Evolutionary conservation across 441 rosid genomes (phyloP), one percentile per base, ranked within the genome.

Genomic region (Jatropha multifida): DNA sequence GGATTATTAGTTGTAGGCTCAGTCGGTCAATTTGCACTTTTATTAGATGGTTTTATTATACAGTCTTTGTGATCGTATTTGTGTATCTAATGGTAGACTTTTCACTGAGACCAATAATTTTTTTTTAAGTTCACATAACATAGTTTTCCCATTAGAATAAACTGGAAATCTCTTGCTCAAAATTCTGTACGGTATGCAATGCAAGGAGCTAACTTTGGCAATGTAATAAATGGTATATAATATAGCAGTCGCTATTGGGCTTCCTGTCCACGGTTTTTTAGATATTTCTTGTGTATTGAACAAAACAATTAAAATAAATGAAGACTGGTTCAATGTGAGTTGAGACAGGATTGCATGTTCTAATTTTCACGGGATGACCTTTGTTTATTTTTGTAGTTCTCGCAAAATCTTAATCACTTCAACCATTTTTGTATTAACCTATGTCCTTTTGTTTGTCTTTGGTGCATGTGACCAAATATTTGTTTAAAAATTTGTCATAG

Each of bases 281-380:
- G 5, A 13, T 13, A 51, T 14, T 51, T 51, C 55, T 15, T 51
- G 18, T 52, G 5, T 52, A 52, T 6, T 14, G n/a, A 52, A 17
- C 5, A 15, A 15, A 52, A 17, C 1, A 11, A 46, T 14, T 13
- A 8, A 56, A 20, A 56, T 8, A 20, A 56, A 7, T 9, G 27
- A 58, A 20, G 17, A 55, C 5, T 4, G 10, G 7, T 20, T 6
- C 48, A 54, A 42, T 15, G 13, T 42, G 18, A 46, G 5, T 62
- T 41, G 65, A 52, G 48, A 18, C 74, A 51, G 48, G 38, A 32
- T 65, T 48, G 68, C 68, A 59, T 67, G 37, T 59, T 64, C 69
- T 55, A 15, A 38, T 12, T 32, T 46, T 46, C 6, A 37, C 20
- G 48, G 27, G 55, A 26, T n/a, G 8, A 17, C 12, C 14, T 15